These are phyloP conservation scores for Ogataea methylovora DNA, from an alignment of 805 yeast species.

Conservation along the genomic window DNA sequence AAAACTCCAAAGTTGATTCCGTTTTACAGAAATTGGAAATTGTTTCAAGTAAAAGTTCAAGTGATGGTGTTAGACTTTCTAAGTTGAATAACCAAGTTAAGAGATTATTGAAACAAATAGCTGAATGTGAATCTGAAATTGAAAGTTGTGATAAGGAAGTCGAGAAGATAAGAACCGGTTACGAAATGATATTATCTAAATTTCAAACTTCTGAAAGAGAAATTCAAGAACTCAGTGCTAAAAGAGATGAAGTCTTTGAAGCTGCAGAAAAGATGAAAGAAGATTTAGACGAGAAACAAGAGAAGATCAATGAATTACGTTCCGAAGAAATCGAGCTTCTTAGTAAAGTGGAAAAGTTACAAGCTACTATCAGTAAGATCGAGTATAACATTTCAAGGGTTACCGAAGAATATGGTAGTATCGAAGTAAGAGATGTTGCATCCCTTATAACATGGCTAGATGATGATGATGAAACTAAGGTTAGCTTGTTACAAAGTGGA, in stretches of 20 bases:
- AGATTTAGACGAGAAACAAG: constrained; percentile 30
- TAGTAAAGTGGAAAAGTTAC: constrained; percentile 54
- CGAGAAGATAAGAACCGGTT: constrained; percentile 21
- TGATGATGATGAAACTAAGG: constrained; percentile 21
- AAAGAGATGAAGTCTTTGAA: constrained; percentile 32
- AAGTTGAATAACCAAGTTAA: constrained; percentile 60
- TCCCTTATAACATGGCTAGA: constrained; percentile 46
- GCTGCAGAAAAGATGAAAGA: constrained; percentile 35
- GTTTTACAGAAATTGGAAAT: constrained; percentile 59
- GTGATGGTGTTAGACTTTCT: constrained; percentile 46
- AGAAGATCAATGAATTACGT: constrained; percentile 46
- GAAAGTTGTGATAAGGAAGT: constrained; percentile 26
- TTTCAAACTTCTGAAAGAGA: constrained; percentile 27
- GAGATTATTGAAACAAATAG: constrained; percentile 42
- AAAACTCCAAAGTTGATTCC: constrained; percentile 76
- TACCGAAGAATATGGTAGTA: constrained; percentile 31
- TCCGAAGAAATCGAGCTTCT: constrained; percentile 62
- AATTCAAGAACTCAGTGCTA: constrained; percentile 20
- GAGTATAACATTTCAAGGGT: constrained; percentile 30
- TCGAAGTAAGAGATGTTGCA: constrained; percentile 48
- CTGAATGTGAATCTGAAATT: constrained; percentile 41
- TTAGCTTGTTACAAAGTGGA: constrained; percentile 18
- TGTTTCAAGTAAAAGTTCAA: constrained; percentile 45
- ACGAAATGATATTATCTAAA: constrained; percentile 16
- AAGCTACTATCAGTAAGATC: constrained; percentile 27